Conservation (phyloP, 1,284 basidiomycete genomes). For the Irpex lacteus region DNA sequence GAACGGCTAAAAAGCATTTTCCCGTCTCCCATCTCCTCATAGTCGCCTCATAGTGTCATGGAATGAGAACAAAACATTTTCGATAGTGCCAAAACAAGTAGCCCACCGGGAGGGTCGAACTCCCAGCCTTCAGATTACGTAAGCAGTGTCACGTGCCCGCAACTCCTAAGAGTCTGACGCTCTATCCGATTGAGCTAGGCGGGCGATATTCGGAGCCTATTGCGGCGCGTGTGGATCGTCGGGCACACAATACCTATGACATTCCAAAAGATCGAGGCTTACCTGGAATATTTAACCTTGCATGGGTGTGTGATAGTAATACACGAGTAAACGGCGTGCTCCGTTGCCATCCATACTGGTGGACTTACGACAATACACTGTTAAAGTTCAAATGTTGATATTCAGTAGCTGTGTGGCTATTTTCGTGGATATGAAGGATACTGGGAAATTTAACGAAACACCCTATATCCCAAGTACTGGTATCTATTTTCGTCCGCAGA, state of each 20-base stretch:
- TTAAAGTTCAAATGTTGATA: neutral
- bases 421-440: neutral
- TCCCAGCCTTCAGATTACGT: slow-evolving; percentile 79
- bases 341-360: neutral
- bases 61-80: too few species aligned
- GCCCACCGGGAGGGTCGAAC: slow-evolving; percentile 91
- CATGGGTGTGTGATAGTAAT: neutral
- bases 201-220: slow-evolving; percentile 35
- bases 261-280: slow-evolving; percentile 88
- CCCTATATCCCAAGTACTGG: neutral
- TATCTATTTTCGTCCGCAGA: neutral
- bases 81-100: slow-evolving; percentile 30
- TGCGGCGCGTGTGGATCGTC: neutral
- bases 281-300: slow-evolving; percentile 42
- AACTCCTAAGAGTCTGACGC: slow-evolving; percentile 71
- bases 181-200: slow-evolving; percentile 88
- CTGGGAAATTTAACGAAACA: neutral
- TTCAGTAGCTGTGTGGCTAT: neutral
- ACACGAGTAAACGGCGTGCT: neutral
- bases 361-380: neutral
- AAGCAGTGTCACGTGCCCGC: slow-evolving; percentile 5
- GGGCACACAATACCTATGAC: slow-evolving; percentile 66
- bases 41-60: too few species aligned
- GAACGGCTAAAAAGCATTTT: too few species aligned
- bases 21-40: too few species aligned